phyloP scores from a whole-genome alignment of 208 protist genomes.

The Leptomonas seymouri region DNA sequence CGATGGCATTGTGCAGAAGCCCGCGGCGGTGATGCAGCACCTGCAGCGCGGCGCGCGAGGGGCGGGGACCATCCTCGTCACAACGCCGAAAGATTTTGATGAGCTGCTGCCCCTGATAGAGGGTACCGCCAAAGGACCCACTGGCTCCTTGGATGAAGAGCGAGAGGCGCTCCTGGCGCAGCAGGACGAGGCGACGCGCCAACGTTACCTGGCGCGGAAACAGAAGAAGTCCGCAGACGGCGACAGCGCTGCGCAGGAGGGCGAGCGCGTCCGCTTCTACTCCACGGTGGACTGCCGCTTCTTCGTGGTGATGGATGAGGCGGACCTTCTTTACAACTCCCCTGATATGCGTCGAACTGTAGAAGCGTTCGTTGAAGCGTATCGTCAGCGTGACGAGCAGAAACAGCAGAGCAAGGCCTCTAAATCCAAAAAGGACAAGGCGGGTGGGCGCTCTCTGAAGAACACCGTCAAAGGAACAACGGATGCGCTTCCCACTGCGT shows the following conservation, averaged over 20 bases:
- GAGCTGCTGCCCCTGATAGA: conserved; percentile 48
- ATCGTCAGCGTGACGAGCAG: conserved; percentile 16
- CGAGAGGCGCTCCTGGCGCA: conserved; percentile 38
- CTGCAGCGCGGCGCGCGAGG: conserved; percentile 57
- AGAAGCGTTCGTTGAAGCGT: conserved; percentile 39
- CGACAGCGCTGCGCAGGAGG: background rate
- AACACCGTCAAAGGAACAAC: background rate
- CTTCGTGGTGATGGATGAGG: conserved; percentile 86
- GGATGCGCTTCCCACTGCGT: background rate
- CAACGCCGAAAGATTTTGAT: conserved; percentile 73
- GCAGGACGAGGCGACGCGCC: conserved; percentile 62
- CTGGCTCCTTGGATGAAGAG: background rate
- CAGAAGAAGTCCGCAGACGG: background rate
- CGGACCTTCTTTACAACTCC: conserved; percentile 82
- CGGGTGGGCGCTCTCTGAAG: background rate
- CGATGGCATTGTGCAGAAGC: conserved; percentile 65
- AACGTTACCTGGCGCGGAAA: conserved; percentile 34
- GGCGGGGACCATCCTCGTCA: conserved; percentile 78
- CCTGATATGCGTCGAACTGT: conserved; percentile 62
- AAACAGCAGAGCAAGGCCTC: background rate
- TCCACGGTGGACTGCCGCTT: conserved; percentile 46
- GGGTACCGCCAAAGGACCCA: background rate
- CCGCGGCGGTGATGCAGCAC: conserved; percentile 39
- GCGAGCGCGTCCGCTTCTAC: conserved; percentile 18
- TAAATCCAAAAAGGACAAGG: conserved; percentile 5